Conservation (phyloP, 2,329 filamentous ascomycete genomes). For the Aspergillus ochraceus region DNA sequence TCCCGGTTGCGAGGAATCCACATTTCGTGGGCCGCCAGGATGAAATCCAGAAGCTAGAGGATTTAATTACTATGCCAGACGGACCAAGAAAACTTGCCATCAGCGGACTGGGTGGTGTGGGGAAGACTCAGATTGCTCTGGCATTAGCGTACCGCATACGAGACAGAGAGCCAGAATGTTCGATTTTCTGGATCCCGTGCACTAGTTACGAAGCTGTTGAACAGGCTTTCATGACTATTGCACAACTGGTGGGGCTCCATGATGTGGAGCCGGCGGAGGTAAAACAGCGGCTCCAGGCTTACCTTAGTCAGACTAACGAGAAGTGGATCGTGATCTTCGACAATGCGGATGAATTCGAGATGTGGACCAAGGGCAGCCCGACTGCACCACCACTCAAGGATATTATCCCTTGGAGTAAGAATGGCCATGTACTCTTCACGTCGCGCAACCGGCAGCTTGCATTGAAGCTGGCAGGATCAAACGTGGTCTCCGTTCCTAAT, state of each 20-base stretch:
- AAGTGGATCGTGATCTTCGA: constrained; percentile 32
- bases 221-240: constrained; percentile 25
- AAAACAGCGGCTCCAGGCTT: constrained; percentile 9
- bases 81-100: constrained; percentile 11
- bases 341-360: constrained; percentile 29
- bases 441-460: constrained; percentile 25
- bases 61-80: constrained; percentile 3
- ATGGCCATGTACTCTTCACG: constrained; percentile 32
- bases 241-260: constrained; percentile 9
- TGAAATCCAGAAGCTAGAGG: constrained; percentile 10
- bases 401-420: constrained; percentile 19
- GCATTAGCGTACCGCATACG: constrained; percentile 24
- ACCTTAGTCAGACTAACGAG: constrained; percentile 15
- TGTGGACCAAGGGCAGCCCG: constrained; percentile 14
- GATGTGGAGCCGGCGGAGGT: constrained; percentile 6
- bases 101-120: constrained; percentile 18
- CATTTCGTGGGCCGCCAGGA: constrained; percentile 18
- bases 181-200: constrained; percentile 32
- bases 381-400: constrained; percentile 4
- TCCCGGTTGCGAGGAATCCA: constrained; percentile 18
- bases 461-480: constrained; percentile 14
- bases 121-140: constrained; percentile 32
- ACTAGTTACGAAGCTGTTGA: constrained; percentile 21
- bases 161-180: constrained; percentile 19
- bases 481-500: constrained; percentile 21